Percentiles rank a stretch among this genome's conserved stretches.
phyloP scores from a whole-genome alignment of 441 rosid species.

The Croton laevigatus region DNA sequence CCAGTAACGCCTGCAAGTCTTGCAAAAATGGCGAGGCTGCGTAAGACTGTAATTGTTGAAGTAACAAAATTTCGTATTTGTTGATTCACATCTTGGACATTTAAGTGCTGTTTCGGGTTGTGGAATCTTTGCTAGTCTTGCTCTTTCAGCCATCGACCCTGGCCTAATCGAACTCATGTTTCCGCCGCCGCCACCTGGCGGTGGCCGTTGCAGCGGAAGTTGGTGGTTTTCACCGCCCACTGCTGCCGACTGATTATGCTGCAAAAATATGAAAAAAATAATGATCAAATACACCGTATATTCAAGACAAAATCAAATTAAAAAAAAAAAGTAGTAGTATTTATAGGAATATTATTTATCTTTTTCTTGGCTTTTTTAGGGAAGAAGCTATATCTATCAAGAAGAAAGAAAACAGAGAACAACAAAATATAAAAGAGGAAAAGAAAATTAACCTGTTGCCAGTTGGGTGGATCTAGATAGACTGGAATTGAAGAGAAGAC shows the following conservation, averaged over 20 bases:
- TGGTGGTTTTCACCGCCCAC: constrained; percentile 29
- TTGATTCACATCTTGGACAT: constrained; percentile 93
- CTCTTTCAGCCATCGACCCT: constrained; percentile 82
- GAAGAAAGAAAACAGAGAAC: constrained; percentile 3
- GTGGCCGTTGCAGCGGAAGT: constrained; percentile 35
- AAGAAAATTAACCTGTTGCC: constrained; percentile 61
- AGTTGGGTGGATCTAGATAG: constrained; percentile 90
- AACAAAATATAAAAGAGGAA: neutral
- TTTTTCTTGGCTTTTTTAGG: constrained; percentile 27
- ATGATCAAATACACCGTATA: constrained; percentile 29
- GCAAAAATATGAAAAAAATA: constrained; percentile 18
- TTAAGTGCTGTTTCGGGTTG: constrained; percentile 71
- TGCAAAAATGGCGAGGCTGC: constrained; percentile 97
- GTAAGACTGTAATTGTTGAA: constrained; percentile 93
- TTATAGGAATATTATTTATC: constrained; percentile 36
- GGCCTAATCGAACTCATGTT: constrained; percentile 54
- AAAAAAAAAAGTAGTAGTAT: constrained; percentile 15
- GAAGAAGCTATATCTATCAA: constrained; percentile 28
- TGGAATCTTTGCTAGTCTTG: constrained; percentile 72
- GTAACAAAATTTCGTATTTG: constrained; percentile 91
- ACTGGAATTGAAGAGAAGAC: constrained; percentile 81
- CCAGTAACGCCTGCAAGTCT: constrained; percentile 91
- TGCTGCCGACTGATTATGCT: constrained; percentile 37
- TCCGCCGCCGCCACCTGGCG: constrained; percentile 42
- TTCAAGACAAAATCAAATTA: constrained; percentile 16